These are phyloP conservation scores for Persicaria maculosa DNA, from an alignment of 148 eudicot species.

Conservation along the genomic window DNA sequence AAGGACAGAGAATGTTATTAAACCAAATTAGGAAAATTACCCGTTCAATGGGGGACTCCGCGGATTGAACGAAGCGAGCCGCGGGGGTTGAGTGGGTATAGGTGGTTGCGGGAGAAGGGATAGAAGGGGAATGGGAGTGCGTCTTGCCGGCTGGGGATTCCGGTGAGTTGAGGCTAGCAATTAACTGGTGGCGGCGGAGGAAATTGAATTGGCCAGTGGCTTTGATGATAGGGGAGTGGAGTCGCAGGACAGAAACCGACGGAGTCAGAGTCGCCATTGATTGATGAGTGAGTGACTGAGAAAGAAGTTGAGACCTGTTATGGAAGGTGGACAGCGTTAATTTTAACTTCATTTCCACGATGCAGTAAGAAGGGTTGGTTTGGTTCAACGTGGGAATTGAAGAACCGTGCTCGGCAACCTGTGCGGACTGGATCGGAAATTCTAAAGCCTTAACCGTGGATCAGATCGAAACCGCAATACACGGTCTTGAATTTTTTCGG, in stretches of 20 bases:
- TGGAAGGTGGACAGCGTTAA: neutral
- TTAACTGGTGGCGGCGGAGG: neutral
- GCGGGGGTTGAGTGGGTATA: slow-evolving; percentile 22
- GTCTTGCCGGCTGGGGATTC: slow-evolving; percentile 21
- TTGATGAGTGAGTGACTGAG: neutral
- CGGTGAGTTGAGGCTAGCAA: slow-evolving; percentile 34
- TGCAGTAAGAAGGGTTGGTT: too few relatives aligned
- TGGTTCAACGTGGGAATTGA: too few relatives aligned
- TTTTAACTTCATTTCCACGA: too few relatives aligned
- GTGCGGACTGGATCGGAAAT: too few relatives aligned
- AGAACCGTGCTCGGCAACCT: too few relatives aligned
- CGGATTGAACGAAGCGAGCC: slow-evolving; percentile 27
- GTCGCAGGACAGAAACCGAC: neutral
- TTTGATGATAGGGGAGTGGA: neutral
- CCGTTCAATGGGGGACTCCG: slow-evolving; percentile 71
- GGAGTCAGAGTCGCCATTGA: slow-evolving; percentile 9
- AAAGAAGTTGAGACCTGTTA: neutral
- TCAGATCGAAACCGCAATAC: too few relatives aligned
- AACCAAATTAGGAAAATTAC: slow-evolving; percentile 18
- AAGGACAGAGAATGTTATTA: neutral
- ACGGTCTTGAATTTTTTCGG: too few relatives aligned
- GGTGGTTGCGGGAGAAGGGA: slow-evolving; percentile 18
- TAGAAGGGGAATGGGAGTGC: slow-evolving; percentile 13
- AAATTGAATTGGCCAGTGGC: neutral
- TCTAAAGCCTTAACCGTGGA: too few relatives aligned